These are phyloP conservation scores for Periconia digitata DNA, from an alignment of 2,329 filamentous ascomycete species.

Conservation along the genomic window DNA sequence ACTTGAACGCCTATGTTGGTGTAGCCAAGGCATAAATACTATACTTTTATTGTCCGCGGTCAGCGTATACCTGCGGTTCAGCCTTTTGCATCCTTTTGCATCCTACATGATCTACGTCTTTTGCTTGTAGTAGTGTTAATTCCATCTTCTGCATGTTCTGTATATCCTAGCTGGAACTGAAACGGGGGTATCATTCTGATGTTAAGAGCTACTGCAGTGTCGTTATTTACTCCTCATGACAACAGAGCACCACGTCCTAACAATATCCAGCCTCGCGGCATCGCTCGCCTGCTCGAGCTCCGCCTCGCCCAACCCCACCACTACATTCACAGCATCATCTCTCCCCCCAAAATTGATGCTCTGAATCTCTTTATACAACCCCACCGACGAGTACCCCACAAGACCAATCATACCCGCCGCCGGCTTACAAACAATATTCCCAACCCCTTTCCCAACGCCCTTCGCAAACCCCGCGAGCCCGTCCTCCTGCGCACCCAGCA, in stretches of 20 bases:
- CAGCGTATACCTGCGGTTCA: no score
- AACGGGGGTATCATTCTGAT: neutral
- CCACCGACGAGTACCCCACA: slow-evolving; percentile 63
- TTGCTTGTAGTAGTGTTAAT: neutral
- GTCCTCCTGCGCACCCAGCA: slow-evolving; percentile 65
- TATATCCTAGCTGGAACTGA: neutral
- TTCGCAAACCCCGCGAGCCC: slow-evolving; percentile 68
- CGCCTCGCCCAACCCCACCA: slow-evolving; percentile 16
- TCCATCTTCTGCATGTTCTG: neutral
- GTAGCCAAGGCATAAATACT: slow-evolving; percentile 41
- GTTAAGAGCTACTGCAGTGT: no score
- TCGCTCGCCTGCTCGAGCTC: slow-evolving; percentile 21
- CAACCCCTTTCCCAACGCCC: slow-evolving; percentile 76
- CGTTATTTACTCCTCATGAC: slow-evolving; percentile 17
- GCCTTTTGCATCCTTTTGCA: neutral
- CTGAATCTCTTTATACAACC: slow-evolving; percentile 59
- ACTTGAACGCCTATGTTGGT: slow-evolving; percentile 60
- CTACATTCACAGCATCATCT: slow-evolving; percentile 12
- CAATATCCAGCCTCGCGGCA: slow-evolving; percentile 19
- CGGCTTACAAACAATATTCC: slow-evolving; percentile 64
- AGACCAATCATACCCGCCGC: slow-evolving; percentile 61
- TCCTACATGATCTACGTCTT: neutral
- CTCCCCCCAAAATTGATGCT: slow-evolving; percentile 15
- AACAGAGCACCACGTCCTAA: slow-evolving; percentile 24
- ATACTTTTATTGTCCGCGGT: neutral